These are phyloP conservation scores for Sisymbrium altissimum DNA, from an alignment of 345 rosid species.

Conservation along the genomic window DNA sequence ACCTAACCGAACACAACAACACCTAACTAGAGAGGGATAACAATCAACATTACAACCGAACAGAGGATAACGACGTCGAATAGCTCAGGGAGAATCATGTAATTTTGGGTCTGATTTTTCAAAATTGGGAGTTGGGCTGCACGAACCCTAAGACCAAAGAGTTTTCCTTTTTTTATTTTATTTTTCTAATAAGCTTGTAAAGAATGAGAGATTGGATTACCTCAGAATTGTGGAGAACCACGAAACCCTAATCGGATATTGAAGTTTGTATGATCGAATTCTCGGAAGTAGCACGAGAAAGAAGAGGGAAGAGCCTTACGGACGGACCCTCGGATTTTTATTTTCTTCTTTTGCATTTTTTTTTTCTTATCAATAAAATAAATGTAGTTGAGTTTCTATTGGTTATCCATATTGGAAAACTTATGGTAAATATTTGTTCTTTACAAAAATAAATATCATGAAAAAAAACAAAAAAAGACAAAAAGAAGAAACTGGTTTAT, in stretches of 20 bases:
- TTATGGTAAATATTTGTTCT: not conserved
- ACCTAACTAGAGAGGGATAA: not conserved
- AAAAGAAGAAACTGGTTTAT: too few relatives aligned
- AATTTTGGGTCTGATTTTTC: not conserved
- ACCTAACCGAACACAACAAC: not conserved
- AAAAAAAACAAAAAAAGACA: not conserved
- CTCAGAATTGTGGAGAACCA: slow-evolving; percentile 2
- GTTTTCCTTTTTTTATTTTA: too few relatives aligned
- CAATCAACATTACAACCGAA: not conserved
- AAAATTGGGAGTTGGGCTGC: slow-evolving; percentile 15
- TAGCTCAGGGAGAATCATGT: not conserved
- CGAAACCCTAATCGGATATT: slow-evolving; percentile 23
- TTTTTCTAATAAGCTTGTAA: not conserved
- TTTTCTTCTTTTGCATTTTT: not conserved
- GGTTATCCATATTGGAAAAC: not conserved
- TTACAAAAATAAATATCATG: not conserved
- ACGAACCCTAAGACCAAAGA: slow-evolving; percentile 8
- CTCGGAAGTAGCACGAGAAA: slow-evolving; percentile 1
- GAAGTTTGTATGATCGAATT: slow-evolving; percentile 24
- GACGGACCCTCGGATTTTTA: slow-evolving; percentile 1
- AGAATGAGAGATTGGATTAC: slow-evolving; percentile 21
- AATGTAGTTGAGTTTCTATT: not conserved
- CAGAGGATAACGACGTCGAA: not conserved
- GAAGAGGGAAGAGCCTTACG: slow-evolving; percentile 17
- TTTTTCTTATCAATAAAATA: not conserved